Evolutionary conservation across 352 stramenopile genomes (phyloP).

Genomic region (Pythium phragmitis): DNA sequence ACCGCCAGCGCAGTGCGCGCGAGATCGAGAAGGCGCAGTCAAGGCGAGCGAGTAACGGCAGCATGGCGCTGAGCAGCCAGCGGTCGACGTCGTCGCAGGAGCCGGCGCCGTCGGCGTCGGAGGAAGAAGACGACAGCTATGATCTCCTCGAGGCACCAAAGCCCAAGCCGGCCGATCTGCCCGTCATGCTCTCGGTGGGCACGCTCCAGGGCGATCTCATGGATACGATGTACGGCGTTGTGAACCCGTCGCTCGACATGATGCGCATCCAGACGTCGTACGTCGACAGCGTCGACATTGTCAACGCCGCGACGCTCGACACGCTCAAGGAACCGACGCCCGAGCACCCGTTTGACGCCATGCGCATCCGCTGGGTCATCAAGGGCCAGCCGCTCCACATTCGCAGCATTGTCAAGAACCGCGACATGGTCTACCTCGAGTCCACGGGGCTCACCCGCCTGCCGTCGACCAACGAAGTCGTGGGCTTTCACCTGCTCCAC

Average conservation of each 20-base stretch:
- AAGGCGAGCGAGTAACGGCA: not conserved
- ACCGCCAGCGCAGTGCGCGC: slow-evolving; percentile 18
- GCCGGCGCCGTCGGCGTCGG: slow-evolving; percentile 3
- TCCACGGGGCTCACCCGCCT: slow-evolving; percentile 42
- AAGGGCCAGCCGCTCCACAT: slow-evolving; percentile 42
- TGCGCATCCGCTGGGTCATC: slow-evolving; percentile 57
- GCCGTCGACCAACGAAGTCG: slow-evolving; percentile 36
- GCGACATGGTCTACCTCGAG: slow-evolving; percentile 65
- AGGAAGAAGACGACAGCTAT: slow-evolving; percentile 10
- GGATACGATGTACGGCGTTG: slow-evolving; percentile 53
- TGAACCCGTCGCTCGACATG: slow-evolving; percentile 40
- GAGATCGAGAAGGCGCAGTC: not conserved
- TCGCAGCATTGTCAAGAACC: slow-evolving; percentile 48
- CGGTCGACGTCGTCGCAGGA: slow-evolving; percentile 5
- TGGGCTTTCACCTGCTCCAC: slow-evolving; percentile 69
- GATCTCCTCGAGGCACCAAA: slow-evolving; percentile 6
- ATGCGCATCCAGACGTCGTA: slow-evolving; percentile 60
- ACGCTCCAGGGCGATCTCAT: slow-evolving; percentile 41
- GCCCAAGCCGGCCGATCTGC: slow-evolving; percentile 25
- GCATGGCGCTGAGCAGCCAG: not conserved
- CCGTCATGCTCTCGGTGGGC: slow-evolving; percentile 38
- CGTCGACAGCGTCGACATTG: slow-evolving; percentile 44
- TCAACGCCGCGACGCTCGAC: slow-evolving; percentile 46
- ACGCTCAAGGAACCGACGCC: slow-evolving; percentile 36
- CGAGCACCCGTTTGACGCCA: slow-evolving; percentile 43